Base-by-base conservation (phyloP, 148 eudicot species). In the Selenicereus undatus region DNA sequence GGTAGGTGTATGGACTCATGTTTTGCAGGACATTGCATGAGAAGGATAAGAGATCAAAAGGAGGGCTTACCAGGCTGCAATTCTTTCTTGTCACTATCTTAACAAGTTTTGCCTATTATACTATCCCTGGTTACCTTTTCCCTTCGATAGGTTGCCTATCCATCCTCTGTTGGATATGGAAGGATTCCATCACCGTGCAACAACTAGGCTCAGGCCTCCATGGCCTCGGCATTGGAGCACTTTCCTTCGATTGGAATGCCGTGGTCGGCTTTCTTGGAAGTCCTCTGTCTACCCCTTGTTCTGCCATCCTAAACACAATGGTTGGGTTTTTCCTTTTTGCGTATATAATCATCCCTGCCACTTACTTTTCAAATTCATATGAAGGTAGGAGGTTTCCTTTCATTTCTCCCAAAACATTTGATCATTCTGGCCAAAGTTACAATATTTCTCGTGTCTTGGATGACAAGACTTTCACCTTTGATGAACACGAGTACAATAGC, bases 171-270 rank as follows among this genome's bases (percentile, higher is more conserved):
- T 86, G 85, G 88, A 74, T 89, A 43, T 91, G 84, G 82, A 87
- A 87, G 68, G 76, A 84, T 27, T 85, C 88, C 0, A 50, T 84
- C 43, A 36, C 64, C 0, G 87, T 88, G 77, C 92, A 90, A 60
- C 94, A 91, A 78, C 8, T 91, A 0, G 92, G 92, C 1, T 87
- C 91, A 0, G 94, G 89, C 0, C 32, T 82, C 32, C 75, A 82
- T 35, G 92, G 92, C 10, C 80, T 89, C 36, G 94, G 94, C 16
- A 24, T 91, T 36, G 92, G 89, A 2, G 73, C 94, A 1, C 27
- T 91, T 22, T 69, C 83, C 66, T 74, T 91, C 2, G 92, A 91
- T 76, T 91, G 92, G 94, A 82, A 75, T 12, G 66, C 84, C 0
- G 85, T 90, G 3, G 70, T 82, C 11, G 43, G 85, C 16, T 89